Conservation (phyloP, 768 basidiomycete species). For the Pisolithus microcarpus region DNA sequence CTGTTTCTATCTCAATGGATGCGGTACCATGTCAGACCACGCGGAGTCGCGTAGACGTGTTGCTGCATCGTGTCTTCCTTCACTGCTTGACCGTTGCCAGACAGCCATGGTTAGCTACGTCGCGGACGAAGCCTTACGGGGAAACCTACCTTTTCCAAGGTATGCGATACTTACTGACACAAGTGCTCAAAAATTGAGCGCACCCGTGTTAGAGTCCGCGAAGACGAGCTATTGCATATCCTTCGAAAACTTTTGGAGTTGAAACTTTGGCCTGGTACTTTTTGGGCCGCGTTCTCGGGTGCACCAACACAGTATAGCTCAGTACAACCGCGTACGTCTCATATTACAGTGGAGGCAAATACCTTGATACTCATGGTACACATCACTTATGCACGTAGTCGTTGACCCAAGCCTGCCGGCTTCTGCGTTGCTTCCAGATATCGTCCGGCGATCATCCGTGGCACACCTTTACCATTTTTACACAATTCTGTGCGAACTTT, state of each 20-base stretch:
- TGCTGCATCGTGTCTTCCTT: constrained; percentile 64
- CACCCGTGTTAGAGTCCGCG: constrained; percentile 50
- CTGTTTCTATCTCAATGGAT: neutral
- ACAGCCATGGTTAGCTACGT: constrained; percentile 63
- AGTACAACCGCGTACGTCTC: constrained; percentile 50
- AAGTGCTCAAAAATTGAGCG: neutral
- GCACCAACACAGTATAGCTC: constrained; percentile 48
- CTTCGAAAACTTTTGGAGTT: constrained; percentile 69
- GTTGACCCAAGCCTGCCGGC: constrained; percentile 42
- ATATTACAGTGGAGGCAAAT: neutral
- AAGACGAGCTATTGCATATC: constrained; percentile 86
- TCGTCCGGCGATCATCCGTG: constrained; percentile 63
- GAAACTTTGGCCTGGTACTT: constrained; percentile 64
- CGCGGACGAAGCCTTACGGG: constrained; percentile 81
- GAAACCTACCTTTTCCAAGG: constrained; percentile 84
- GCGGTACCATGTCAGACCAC: constrained; percentile 40
- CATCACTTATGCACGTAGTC: constrained; percentile 11
- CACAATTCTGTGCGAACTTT: constrained; percentile 69
- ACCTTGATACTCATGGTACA: neutral
- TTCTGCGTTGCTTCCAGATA: constrained; percentile 55
- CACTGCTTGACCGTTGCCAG: constrained; percentile 71
- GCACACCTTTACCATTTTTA: constrained; percentile 92
- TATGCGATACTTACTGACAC: constrained; percentile 17
- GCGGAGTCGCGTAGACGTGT: constrained; percentile 56
- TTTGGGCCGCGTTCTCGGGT: constrained; percentile 73